Base-by-base conservation (phyloP, 129 eudicot genomes). In the Mikania micrantha region DNA sequence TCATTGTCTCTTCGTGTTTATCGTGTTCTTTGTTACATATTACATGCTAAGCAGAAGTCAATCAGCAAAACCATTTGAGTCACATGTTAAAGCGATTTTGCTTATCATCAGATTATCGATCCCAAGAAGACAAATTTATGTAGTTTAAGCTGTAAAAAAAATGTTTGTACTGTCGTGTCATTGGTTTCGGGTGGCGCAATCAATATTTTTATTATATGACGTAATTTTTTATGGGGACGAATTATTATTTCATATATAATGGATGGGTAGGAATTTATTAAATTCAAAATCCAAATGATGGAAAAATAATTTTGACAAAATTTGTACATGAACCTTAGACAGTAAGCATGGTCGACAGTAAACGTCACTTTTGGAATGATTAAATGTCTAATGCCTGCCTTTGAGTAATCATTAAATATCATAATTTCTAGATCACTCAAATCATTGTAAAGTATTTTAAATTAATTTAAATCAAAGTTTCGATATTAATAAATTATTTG, bases 371-470 rank as follows among this genome's bases (percentile, higher is more conserved):
- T 53, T 22, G 31, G 4, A 53, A 53, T 53, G 60, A 53, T 53
- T 22, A 52, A 53, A 2, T 53, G 60, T 53, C 60, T 11, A 53
- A 53, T 10, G 60, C 32, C 9, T n/a, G 47, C 60, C 60, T 53
- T 24, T 53, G 13, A 53, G 32, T 12, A 53, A 53, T 53, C 60
- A 22, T 24, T 53, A 10, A 21, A 53, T 24, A 22, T 53, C 60
- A 53, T 5, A 16, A 53, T 53, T 22, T 53, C 60, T 24, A 53
- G n/a, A 53, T 32, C 8, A 53, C 60, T 53, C 32, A 3, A 69
- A 69, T 69, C 64, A 69, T 69, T 69, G 52, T 21, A 35, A 22
- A 20, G 13, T 9, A 13, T 68, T 68, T 66, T 38, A 29, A 15
- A 31, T 9, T 40, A 25, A 66, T 67, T 48, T 10, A 17, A 9